Base-by-base conservation (phyloP, 306 rosid genomes). In the Luffa aegyptiaca region DNA sequence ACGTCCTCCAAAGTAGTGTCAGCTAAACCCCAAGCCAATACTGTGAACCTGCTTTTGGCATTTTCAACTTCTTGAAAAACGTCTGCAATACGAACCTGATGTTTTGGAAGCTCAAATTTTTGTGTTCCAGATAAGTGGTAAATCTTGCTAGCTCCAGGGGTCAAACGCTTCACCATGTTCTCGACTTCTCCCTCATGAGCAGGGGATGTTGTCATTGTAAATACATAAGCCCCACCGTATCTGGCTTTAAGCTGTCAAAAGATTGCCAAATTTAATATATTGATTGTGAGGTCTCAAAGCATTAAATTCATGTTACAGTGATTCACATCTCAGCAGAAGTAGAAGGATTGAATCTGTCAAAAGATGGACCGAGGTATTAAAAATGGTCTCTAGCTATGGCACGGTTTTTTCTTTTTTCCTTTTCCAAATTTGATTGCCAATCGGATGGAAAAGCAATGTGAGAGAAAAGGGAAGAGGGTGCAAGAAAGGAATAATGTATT, bases 1-100 rank as follows among this genome's bases (percentile, higher is more conserved):
- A 94, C 98, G 78, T 92, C 98, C 77, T 94, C 98, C 81, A 95
- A 20, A 10, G 98, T 92, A 37, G 98, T 91, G 75, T 95, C 96
- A 42, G 97, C 91, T 64, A 95, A 78, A 82, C 97, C 98, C 98
- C 98, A 95, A 0, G 97, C 98, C 76, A 89, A 90, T 36, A 95
- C 96, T 4, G 91, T 76, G 84, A 92, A 90, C 84, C 87, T 85
- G 81, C 88, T 84, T 85, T 89, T 92, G 5, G 96, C 97, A 63
- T 71, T 79, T 80, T 88, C 97, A 58, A 95, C 97, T 5, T 97
- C 92, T 73, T 59, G 85, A 76, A 95, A 95, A 26, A 92, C 97
- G 33, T 89, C 89, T 3, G 90, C 87, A 56, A 92, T 91, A 33
- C 86, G 88, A 73, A 95, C 88, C 65, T 91, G 93, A 0, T 84